Evolutionary conservation across 2,329 filamentous ascomycete species (phyloP).

Genomic region (Orbilia ellipsospora): DNA sequence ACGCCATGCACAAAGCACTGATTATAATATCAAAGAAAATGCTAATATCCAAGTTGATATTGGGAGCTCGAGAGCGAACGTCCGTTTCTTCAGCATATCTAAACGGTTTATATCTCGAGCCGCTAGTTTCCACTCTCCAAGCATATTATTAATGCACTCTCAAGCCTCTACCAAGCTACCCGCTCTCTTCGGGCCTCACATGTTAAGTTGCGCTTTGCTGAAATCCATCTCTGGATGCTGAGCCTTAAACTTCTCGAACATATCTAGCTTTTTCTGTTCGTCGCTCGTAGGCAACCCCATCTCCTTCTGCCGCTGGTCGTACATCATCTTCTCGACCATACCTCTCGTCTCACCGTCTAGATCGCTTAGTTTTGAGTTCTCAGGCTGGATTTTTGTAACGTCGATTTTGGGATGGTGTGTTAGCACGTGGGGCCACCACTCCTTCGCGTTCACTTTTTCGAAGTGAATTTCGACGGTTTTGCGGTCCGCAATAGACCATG

Average conservation of each 20-base stretch:
- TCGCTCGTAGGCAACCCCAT: slow-evolving; percentile 87
- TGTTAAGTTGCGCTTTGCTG: slow-evolving; percentile 73
- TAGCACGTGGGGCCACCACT: slow-evolving; percentile 97
- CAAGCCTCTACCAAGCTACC: too few species aligned
- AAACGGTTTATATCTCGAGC: too few species aligned
- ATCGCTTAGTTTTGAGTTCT: slow-evolving; percentile 90
- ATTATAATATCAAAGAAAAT: too few species aligned
- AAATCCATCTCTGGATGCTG: slow-evolving; percentile 82
- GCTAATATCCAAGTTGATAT: too few species aligned
- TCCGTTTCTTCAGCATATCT: too few species aligned
- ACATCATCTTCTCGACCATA: slow-evolving; percentile 99
- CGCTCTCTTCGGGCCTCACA: slow-evolving; percentile 8
- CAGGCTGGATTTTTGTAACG: slow-evolving; percentile 91
- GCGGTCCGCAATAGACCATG: slow-evolving; percentile 90
- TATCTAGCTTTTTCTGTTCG: slow-evolving; percentile 93
- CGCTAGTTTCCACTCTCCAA: too few species aligned
- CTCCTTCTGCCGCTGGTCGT: slow-evolving; percentile 97
- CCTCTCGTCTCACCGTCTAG: slow-evolving; percentile 91
- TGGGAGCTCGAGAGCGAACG: too few species aligned
- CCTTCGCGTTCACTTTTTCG: slow-evolving; percentile 95
- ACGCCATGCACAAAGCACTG: too few species aligned
- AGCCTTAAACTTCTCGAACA: slow-evolving; percentile 90
- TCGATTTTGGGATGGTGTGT: slow-evolving; percentile 90
- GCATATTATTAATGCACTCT: too few species aligned
- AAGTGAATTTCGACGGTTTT: slow-evolving; percentile 82